These are phyloP conservation scores for Microbotryum intermedium DNA, from an alignment of 1,284 basidiomycete genomes.

Conservation along the genomic window DNA sequence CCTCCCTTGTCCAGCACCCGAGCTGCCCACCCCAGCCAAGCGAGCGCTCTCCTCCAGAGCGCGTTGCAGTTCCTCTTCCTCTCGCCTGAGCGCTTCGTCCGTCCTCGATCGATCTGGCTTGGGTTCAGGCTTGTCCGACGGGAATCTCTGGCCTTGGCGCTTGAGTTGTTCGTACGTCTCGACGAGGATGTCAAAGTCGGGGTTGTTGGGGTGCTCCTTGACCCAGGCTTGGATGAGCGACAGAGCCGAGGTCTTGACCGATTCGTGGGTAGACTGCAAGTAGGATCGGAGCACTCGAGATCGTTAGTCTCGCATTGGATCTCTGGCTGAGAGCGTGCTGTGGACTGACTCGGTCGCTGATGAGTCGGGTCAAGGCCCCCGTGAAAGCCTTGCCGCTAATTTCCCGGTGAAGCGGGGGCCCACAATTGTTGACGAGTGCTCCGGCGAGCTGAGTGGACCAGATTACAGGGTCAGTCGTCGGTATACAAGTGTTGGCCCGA, in stretches of 20 bases:
- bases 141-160: constrained; percentile 49
- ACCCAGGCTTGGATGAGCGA: constrained; percentile 75
- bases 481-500: not conserved
- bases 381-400: constrained; percentile 86
- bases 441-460: constrained; percentile 55
- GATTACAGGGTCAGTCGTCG: not conserved
- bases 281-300: too few species aligned
- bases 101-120: constrained; percentile 3
- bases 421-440: constrained; percentile 84
- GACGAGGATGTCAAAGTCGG: constrained; percentile 65
- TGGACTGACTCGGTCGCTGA: constrained; percentile 72
- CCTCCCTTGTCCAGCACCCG: too few species aligned
- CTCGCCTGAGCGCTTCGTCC: constrained; percentile 67
- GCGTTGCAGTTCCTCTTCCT: constrained; percentile 86
- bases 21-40: too few species aligned
- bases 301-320: not conserved
- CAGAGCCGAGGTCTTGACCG: constrained; percentile 70
- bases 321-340: not conserved
- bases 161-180: constrained; percentile 76
- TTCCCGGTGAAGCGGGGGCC: constrained; percentile 70
- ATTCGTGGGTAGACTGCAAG: constrained; percentile 70
- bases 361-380: constrained; percentile 70
- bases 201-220: constrained; percentile 59
- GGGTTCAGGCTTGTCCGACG: not conserved
- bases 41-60: constrained; percentile 52